Evolutionary conservation across 2,329 filamentous ascomycete species (phyloP), one percentile per base, ranked within the genome.

Genomic region (Hypoxylon sp.): DNA sequence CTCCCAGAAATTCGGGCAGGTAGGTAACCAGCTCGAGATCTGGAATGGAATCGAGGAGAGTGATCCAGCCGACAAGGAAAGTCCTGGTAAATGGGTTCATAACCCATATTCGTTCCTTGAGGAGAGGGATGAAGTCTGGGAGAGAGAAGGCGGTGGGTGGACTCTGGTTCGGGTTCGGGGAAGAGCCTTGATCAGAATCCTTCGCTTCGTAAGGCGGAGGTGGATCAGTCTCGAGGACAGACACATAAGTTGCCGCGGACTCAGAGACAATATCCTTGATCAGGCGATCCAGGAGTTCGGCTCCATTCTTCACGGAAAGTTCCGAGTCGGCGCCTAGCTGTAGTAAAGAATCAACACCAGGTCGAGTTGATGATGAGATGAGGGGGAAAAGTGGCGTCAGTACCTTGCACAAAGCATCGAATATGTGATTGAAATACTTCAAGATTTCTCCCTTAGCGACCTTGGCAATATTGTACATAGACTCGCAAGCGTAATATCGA

Each of bases 381-480:
- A 45, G 13, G n/a, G 11, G 16, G 4, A 17, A 13, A 26, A 51
- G 61, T n/a, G 59, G n/a, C 20, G 15, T 19, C 16, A 74, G 57
- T 75, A 95, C 91, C 82, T 97, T 97, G 77, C 92, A 96, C 45
- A 99, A 78, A 15, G 94, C 91, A 75, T 99, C 94, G 68, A 99
- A 99, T 58, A 99, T 94, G 66, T 95, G 89, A 73, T 99, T 99
- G 74, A 99, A 99, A 77, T 96, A 99, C 29, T 95, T 83, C 60
- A 99, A 74, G 13, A 99, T 94, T 73, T 99, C 94, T 26, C 95
- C 94, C 74, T 99, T 99, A 54, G 93, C 94, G 36, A 99, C 94
- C 75, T 99, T 99, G 67, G 94, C 92, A 68, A 99, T 99, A 73
- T 99, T 99, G 76, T 99, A 99, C 94, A 99, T 99, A 72, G 92